phyloP scores from a whole-genome alignment of 2,329 filamentous ascomycete genomes.

The Elsinoe ampelina region DNA sequence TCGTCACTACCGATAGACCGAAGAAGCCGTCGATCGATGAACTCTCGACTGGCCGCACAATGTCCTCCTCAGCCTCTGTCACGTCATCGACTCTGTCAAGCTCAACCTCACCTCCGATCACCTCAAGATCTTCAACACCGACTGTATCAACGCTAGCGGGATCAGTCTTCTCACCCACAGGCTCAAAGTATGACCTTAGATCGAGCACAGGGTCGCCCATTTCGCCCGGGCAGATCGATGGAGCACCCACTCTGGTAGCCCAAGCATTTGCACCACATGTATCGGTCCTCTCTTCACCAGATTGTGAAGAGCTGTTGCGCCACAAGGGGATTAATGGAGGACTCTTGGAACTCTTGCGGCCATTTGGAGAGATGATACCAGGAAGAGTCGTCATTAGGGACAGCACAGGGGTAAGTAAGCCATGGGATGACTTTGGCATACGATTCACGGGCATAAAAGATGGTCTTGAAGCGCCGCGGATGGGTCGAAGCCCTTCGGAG shows the following conservation, averaged over 20 bases:
- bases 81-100: background rate
- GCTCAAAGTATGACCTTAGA: slow-evolving; percentile 25
- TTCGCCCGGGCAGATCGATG: slow-evolving; percentile 39
- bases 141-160: slow-evolving; percentile 20
- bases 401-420: slow-evolving; percentile 72
- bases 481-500: slow-evolving; percentile 22
- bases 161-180: slow-evolving; percentile 37
- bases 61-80: background rate
- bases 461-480: slow-evolving; percentile 33
- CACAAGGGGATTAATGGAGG: slow-evolving; percentile 80
- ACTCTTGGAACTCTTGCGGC: slow-evolving; percentile 74
- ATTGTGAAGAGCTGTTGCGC: slow-evolving; percentile 69
- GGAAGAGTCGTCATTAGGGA: slow-evolving; percentile 88
- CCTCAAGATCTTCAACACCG: background rate
- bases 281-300: slow-evolving; percentile 73
- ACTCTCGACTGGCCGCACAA: background rate
- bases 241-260: slow-evolving; percentile 58
- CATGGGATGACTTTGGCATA: slow-evolving; percentile 83
- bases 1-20: background rate
- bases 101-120: slow-evolving; percentile 1
- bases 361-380: slow-evolving; percentile 79
- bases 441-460: slow-evolving; percentile 68
- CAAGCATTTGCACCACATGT: slow-evolving; percentile 84
- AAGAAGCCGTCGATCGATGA: background rate
- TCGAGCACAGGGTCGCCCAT: slow-evolving; percentile 22